Conservation (phyloP, 805 yeast species). For the Myxozyma udenii region DNA sequence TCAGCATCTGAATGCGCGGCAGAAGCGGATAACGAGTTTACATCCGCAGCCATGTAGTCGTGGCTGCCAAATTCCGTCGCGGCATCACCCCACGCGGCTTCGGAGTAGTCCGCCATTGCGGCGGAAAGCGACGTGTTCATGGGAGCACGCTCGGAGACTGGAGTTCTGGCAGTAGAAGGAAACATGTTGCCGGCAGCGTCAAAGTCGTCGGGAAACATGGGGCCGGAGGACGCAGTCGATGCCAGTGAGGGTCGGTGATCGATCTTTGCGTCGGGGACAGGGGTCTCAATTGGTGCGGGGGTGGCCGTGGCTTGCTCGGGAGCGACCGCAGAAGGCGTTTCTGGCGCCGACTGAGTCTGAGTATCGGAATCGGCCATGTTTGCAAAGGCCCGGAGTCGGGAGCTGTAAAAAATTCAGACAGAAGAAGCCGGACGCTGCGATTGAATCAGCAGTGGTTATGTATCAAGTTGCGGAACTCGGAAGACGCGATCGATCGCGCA, state of each 20-base stretch:
- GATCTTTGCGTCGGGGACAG: too few relatives aligned
- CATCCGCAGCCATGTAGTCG: constrained; percentile 1
- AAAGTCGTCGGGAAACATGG: constrained; percentile 27
- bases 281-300: background rate
- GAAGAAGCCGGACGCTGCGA: too few relatives aligned
- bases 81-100: background rate
- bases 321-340: background rate
- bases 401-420: too few relatives aligned
- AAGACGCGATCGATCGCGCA: too few relatives aligned
- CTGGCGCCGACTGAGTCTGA: background rate
- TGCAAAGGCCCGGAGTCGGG: too few relatives aligned
- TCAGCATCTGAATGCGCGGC: background rate
- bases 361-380: background rate
- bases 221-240: constrained; percentile 12
- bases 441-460: too few relatives aligned
- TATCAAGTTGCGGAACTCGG: too few relatives aligned
- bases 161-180: background rate
- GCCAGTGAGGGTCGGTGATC: background rate
- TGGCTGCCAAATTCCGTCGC: background rate
- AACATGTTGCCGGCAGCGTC: constrained; percentile 23
- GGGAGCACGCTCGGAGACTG: background rate
- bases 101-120: background rate
- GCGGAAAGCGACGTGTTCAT: background rate
- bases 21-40: too few relatives aligned
- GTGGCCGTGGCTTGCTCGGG: background rate